Evolutionary conservation across 306 rosid species (phyloP).

Genomic region (Citrullus amarus): DNA sequence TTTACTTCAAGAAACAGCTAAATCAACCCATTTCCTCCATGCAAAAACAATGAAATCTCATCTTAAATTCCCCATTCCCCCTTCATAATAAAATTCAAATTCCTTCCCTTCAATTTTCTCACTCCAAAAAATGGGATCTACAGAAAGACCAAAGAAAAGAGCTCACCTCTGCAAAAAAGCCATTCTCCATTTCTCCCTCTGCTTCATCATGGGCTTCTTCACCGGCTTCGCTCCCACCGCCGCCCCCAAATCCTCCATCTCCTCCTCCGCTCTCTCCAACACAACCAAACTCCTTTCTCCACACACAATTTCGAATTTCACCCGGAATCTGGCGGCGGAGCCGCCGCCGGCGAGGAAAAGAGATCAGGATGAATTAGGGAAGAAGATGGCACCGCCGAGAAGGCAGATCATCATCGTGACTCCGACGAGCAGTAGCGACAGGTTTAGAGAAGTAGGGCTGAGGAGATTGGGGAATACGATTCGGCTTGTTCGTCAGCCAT

Average conservation of each 20-base stretch:
- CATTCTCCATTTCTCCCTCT: constrained; percentile 61
- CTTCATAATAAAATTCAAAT: too few relatives aligned
- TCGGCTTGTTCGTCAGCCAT: constrained; percentile 54
- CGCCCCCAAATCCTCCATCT: constrained; percentile 35
- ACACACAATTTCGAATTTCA: background rate
- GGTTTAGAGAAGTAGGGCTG: constrained; percentile 38
- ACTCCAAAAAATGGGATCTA: constrained; percentile 36
- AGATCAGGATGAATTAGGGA: background rate
- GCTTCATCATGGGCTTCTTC: constrained; percentile 85
- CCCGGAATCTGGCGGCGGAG: constrained; percentile 21
- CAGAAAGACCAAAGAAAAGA: constrained; percentile 75
- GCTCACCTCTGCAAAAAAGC: constrained; percentile 78
- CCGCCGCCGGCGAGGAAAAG: constrained; percentile 1
- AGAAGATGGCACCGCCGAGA: constrained; percentile 11
- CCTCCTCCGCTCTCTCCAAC: constrained; percentile 4
- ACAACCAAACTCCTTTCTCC: background rate
- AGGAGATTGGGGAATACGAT: constrained; percentile 68
- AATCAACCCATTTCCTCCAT: constrained; percentile 22
- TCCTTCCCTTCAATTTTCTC: too few relatives aligned
- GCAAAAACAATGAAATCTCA: background rate
- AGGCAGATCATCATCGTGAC: constrained; percentile 59
- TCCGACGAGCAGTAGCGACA: constrained; percentile 53
- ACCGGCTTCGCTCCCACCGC: constrained; percentile 86
- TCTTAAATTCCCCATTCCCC: background rate
- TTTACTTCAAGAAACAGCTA: constrained; percentile 77